A percentile compares a stretch with the other conserved stretches of the same genome.
Conservation (phyloP, 768 basidiomycete species). For the Tephrocybe sp. region DNA sequence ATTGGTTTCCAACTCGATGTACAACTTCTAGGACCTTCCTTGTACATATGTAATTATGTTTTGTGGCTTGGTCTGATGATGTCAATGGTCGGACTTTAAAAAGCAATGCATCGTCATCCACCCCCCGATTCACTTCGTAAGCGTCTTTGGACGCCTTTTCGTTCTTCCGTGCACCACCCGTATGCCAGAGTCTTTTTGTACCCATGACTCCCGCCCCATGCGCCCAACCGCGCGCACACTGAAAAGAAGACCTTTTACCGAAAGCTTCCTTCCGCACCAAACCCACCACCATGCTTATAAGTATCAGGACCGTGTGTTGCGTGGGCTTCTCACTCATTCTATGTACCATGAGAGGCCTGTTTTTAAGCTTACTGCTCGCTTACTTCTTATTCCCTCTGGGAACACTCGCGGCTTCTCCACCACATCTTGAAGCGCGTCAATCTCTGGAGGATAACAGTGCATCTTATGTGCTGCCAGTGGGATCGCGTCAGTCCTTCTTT, state of each 20-base stretch:
- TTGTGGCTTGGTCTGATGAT: no score
- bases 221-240: conserved; percentile 2
- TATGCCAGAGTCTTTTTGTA: no score
- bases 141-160: no score
- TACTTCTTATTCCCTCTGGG: conserved; percentile 9
- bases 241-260: conserved; percentile 1
- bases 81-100: no score
- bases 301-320: background rate
- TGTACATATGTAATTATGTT: no score
- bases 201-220: conserved; percentile 17
- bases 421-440: conserved; percentile 13
- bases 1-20: no score
- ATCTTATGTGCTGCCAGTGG: conserved; percentile 23
- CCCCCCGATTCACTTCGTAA: no score
- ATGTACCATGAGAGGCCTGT: conserved; percentile 12
- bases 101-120: no score
- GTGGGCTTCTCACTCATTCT: background rate
- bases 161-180: no score
- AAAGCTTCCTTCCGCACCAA: conserved; percentile 18
- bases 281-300: conserved; percentile 9
- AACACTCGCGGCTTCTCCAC: background rate
- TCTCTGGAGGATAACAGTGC: conserved; percentile 21
- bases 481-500: conserved; percentile 15
- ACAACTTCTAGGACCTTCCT: no score
- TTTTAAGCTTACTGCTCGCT: conserved; percentile 12